Conservation (phyloP, 2,329 filamentous ascomycete genomes). For the Ceratocystis alfenasii region DNA sequence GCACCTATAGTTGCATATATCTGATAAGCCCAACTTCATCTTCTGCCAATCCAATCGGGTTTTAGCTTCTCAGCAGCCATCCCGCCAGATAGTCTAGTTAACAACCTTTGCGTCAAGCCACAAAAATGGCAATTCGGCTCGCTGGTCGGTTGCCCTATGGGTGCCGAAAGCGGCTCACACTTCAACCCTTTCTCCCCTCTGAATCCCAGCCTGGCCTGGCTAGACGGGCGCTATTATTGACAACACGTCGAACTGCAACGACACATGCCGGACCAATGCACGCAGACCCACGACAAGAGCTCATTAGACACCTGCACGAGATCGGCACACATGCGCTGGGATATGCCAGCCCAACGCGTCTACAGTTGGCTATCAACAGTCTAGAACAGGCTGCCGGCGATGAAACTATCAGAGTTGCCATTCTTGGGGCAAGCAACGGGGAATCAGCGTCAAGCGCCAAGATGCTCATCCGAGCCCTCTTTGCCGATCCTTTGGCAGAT, state of each 20-base stretch:
- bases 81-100: background rate
- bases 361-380: conserved; percentile 60
- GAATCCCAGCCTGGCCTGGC: background rate
- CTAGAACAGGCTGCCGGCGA: conserved; percentile 44
- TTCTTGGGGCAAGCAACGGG: conserved; percentile 38
- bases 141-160: conserved; percentile 5
- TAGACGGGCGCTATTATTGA: conserved; percentile 9
- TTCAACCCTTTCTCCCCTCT: background rate
- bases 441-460: conserved; percentile 40
- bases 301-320: conserved; percentile 46
- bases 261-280: conserved; percentile 25
- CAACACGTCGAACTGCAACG: background rate
- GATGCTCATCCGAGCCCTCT: conserved; percentile 53
- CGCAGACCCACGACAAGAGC: conserved; percentile 37
- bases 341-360: conserved; percentile 54
- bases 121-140: conserved; percentile 15
- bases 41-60: background rate
- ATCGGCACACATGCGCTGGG: conserved; percentile 50
- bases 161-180: conserved; percentile 12
- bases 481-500: conserved; percentile 56
- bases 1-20: background rate
- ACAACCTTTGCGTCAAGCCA: background rate
- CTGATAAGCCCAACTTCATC: background rate
- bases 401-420: conserved; percentile 47
- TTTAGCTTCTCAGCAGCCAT: background rate